Evolutionary conservation across 352 stramenopile species (phyloP), one percentile per base, ranked within the genome.

Genomic region (Globisporangium takayamanum): DNA sequence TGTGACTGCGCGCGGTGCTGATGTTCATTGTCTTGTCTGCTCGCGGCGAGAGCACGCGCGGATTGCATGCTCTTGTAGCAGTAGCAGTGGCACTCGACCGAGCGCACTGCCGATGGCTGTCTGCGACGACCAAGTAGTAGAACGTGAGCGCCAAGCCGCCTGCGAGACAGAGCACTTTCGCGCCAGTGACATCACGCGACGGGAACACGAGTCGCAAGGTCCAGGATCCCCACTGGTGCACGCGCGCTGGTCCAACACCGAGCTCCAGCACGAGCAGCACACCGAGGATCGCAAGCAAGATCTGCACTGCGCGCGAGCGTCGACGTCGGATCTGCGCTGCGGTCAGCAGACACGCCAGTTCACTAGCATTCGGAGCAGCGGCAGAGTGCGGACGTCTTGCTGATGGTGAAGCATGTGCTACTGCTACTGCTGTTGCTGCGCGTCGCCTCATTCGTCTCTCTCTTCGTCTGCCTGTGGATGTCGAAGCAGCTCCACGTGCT

Each of bases 191-290:
- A 20, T 79, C 56, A 2, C 68, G 62, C 20, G 73, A 82, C 42
- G 75, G 75, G 57, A 85, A 85, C 52, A 82, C 53, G 39, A 82
- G 65, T 45, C 42, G 37, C 37, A 69, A 6, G 2, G 78, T 18
- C 61, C 57, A 75, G 26, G 55, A 65, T 37, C 56, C 25, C 64
- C 64, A 78, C 37, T 68, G 47, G 7, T 56, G 53, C 18, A 55
- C 22, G 16, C 16, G 50, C n/a, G 11, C 10, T 4, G 22, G 14
- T 14, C 18, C 25, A 15, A 54, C 37, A 25, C 53, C 14, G 16
- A 55, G 30, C 41, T 66, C 47, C 0, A 49, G 22, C 2, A 16
- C 28, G 25, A 66, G 28, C 15, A 52, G 20, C 46, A 42, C 45
- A 18, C 46, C 12, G 10, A 45, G 39, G 49, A 61, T 60, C 26